phyloP scores from a whole-genome alignment of 805 yeast genomes.

The Yarrowia bubula region DNA sequence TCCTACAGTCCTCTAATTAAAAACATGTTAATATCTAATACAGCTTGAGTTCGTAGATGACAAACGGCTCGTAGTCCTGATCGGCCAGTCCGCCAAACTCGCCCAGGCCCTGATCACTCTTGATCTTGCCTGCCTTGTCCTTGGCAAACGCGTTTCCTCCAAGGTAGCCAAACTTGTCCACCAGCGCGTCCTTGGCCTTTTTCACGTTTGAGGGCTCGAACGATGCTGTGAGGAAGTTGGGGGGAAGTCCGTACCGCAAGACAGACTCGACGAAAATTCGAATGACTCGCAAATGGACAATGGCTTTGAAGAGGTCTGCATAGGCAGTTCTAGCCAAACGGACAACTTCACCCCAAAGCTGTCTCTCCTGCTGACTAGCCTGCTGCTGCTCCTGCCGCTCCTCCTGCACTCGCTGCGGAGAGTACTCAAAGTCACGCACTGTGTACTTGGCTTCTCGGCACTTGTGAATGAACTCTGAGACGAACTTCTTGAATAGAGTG shows the following conservation, averaged over 20 bases:
- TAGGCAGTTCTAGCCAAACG: slow-evolving; percentile 88
- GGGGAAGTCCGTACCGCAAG: slow-evolving; percentile 94
- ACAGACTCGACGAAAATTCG: slow-evolving; percentile 91
- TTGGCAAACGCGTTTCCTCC: slow-evolving; percentile 84
- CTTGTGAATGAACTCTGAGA: slow-evolving; percentile 62
- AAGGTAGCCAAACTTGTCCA: slow-evolving; percentile 77
- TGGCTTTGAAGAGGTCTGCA: slow-evolving; percentile 74
- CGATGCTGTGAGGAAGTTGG: slow-evolving; percentile 63
- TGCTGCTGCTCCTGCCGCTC: slow-evolving; percentile 75
- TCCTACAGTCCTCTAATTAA: too few relatives aligned
- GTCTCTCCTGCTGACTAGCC: slow-evolving; percentile 71
- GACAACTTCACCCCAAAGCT: slow-evolving; percentile 66
- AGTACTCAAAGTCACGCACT: slow-evolving; percentile 88
- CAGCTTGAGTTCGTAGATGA: slow-evolving; percentile 61
- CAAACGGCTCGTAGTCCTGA: slow-evolving; percentile 95
- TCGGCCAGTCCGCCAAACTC: slow-evolving; percentile 93
- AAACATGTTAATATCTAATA: slow-evolving; percentile 3
- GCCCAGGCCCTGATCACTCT: slow-evolving; percentile 62
- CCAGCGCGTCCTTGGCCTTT: slow-evolving; percentile 66
- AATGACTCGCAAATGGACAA: slow-evolving; percentile 87
- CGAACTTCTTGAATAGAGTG: slow-evolving; percentile 79
- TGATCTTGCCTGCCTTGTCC: slow-evolving; percentile 60
- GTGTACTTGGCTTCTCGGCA: slow-evolving; percentile 85
- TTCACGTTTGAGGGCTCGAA: slow-evolving; percentile 44
- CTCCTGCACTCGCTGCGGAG: slow-evolving; percentile 69